Evolutionary conservation across 768 basidiomycete species (phyloP).

Genomic region (Obba rivulosa): DNA sequence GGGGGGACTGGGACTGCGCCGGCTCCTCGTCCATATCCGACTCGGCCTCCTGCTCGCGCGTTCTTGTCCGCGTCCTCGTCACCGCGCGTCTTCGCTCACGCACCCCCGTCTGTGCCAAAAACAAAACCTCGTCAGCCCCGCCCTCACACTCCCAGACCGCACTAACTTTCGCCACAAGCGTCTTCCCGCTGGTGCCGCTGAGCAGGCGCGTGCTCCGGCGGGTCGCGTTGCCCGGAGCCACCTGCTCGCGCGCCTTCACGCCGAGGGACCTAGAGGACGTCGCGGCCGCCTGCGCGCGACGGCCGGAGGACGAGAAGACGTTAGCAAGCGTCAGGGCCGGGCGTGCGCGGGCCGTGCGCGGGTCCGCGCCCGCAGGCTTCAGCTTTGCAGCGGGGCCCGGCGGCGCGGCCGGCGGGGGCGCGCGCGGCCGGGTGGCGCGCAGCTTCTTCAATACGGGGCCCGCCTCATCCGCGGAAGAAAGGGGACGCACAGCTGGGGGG

Average conservation of each 20-base stretch:
- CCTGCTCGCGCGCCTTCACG: slow-evolving; percentile 41
- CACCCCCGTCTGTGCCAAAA: slow-evolving; percentile 27
- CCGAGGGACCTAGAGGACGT: slow-evolving; percentile 54
- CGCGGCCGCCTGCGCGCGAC: slow-evolving; percentile 65
- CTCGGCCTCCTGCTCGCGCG: slow-evolving; percentile 39
- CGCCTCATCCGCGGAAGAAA: slow-evolving; percentile 79
- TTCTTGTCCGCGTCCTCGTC: slow-evolving; percentile 44
- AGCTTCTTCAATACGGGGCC: slow-evolving; percentile 75
- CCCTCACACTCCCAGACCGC: neutral
- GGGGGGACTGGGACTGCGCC: slow-evolving; percentile 37
- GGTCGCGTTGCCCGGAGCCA: slow-evolving; percentile 39
- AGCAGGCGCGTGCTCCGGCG: slow-evolving; percentile 73
- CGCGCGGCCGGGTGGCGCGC: slow-evolving; percentile 48
- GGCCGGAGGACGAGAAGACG: slow-evolving; percentile 82
- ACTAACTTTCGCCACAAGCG: slow-evolving; percentile 50
- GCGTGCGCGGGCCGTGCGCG: slow-evolving; percentile 82
- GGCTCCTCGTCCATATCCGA: slow-evolving; percentile 71
- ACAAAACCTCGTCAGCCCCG: neutral
- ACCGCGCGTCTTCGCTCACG: slow-evolving; percentile 60
- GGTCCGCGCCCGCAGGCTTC: slow-evolving; percentile 55
- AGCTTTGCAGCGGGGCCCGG: slow-evolving; percentile 33
- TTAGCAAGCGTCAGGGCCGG: slow-evolving; percentile 84
- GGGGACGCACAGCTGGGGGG: slow-evolving; percentile 54
- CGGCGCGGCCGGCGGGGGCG: slow-evolving; percentile 34
- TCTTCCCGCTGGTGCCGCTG: slow-evolving; percentile 44